Base-by-base conservation (phyloP, 257 asterid genomes). In the Capsicum rhomboideum region DNA sequence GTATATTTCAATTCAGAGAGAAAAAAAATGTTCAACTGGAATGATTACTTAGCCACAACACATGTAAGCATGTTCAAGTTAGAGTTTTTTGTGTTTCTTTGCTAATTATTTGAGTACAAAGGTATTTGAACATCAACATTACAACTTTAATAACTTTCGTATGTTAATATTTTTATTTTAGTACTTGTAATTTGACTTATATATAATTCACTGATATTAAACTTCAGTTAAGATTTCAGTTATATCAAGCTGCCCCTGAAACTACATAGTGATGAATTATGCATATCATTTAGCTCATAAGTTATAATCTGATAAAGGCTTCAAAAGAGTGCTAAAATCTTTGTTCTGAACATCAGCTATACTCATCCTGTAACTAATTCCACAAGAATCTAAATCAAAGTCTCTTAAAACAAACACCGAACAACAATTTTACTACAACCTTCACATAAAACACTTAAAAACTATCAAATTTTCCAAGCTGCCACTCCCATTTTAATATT, bases 261-360 rank as follows among this genome's bases (percentile, higher is more conserved):
- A 53, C 58, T 53, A 53, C 58, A 53, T 5, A 53, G 20, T 52
- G 56, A 16, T 52, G 56, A 52, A 13, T 7, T 13, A 52, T 34
- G 10, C 49, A 44, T 44, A 44, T 6, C 49, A 44, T 8, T 44
- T 44, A 44, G 10, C 49, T 44, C 6, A 44, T 6, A 44, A 44
- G 49, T 34, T 34, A 44, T 44, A 6, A 8, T 44, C 50, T 44
- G 50, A 44, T 44, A 9, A 44, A 44, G 6, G 50, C 50, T 44
- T 44, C 50, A 44, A 44, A 44, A 8, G 50, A 10, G 50, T 44
- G 50, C 37, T 34, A 34, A 34, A 34, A 34, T 34, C 37, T 34
- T 8, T 44, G 59, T 53, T 18, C 64, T 83, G 93, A 85, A 92
- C 94, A 6, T 53, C 58, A 53, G 58, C 58, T 53, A 53, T 6